Evolutionary conservation across 768 basidiomycete genomes (phyloP).

Genomic region (Naganishia antarctica): DNA sequence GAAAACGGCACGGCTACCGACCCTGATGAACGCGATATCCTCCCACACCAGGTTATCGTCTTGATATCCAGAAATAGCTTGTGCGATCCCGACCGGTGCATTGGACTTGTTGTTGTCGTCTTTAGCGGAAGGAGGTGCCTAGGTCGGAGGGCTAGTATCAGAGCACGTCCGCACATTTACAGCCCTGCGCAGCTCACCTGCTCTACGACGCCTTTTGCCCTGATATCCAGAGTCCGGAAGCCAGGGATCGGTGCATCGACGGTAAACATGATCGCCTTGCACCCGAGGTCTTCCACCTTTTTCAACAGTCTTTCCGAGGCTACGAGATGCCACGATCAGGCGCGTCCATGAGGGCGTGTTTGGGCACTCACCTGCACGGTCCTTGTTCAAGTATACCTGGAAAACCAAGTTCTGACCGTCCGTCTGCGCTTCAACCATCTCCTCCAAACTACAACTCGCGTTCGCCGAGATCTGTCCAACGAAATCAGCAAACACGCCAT

Average conservation of each 20-base stretch:
- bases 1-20: slow-evolving; percentile 38
- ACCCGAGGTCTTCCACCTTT: slow-evolving; percentile 68
- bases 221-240: slow-evolving; percentile 55
- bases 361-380: slow-evolving; percentile 51
- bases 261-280: slow-evolving; percentile 83
- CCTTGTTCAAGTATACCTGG: slow-evolving; percentile 71
- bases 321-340: neutral
- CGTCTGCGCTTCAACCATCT: slow-evolving; percentile 46
- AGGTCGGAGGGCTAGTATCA: too few species aligned
- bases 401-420: slow-evolving; percentile 47
- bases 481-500: neutral
- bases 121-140: slow-evolving; percentile 32
- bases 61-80: slow-evolving; percentile 48
- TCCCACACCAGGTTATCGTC: slow-evolving; percentile 49
- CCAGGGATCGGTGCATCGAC: slow-evolving; percentile 82
- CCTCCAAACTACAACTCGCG: slow-evolving; percentile 49
- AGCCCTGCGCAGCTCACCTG: slow-evolving; percentile 11
- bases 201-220: slow-evolving; percentile 36
- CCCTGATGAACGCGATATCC: slow-evolving; percentile 46
- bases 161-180: too few species aligned
- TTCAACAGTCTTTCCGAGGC: slow-evolving; percentile 65
- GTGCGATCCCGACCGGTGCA: slow-evolving; percentile 42
- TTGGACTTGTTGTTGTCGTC: slow-evolving; percentile 35
- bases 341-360: neutral
- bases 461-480: slow-evolving; percentile 48